Percentiles rank a stretch among this genome's conserved stretches.
Conservation (phyloP, 106 monocot genomes). For the Acorus calamus region DNA sequence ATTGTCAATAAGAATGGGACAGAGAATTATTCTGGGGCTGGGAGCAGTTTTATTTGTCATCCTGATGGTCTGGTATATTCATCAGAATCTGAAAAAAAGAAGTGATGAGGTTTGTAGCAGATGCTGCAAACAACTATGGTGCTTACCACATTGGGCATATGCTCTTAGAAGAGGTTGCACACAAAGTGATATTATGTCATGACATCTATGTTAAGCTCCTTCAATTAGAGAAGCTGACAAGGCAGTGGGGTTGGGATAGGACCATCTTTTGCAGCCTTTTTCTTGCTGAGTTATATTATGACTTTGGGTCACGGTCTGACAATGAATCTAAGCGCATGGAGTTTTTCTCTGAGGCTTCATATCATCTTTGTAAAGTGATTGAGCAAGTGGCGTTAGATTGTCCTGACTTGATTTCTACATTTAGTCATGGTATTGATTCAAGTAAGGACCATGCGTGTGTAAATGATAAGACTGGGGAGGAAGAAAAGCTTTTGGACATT, state of each 20-base stretch:
- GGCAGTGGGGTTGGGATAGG: slow-evolving; percentile 68
- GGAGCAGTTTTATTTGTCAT: slow-evolving; percentile 9
- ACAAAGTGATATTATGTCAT: slow-evolving; percentile 33
- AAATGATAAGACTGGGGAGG: background rate
- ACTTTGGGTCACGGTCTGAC: slow-evolving; percentile 37
- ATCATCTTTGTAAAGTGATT: slow-evolving; percentile 93
- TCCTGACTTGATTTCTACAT: slow-evolving; percentile 13
- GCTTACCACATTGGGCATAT: slow-evolving; percentile 60
- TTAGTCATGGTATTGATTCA: slow-evolving; percentile 7
- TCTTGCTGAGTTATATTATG: slow-evolving; percentile 90
- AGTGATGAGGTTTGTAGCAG: slow-evolving; percentile 45
- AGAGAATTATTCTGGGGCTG: slow-evolving; percentile 21
- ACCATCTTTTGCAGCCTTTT: slow-evolving; percentile 64
- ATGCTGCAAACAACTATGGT: slow-evolving; percentile 46
- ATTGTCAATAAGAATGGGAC: slow-evolving; percentile 21
- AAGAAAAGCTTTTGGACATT: background rate
- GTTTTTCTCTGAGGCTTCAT: slow-evolving; percentile 62
- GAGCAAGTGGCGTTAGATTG: slow-evolving; percentile 57
- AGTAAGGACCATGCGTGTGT: background rate
- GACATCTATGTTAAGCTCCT: slow-evolving; percentile 43
- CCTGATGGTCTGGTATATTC: slow-evolving; percentile 34
- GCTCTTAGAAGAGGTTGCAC: slow-evolving; percentile 76
- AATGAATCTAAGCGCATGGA: slow-evolving; percentile 36
- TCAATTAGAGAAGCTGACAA: slow-evolving; percentile 68
- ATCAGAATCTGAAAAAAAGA: slow-evolving; percentile 34